phyloP scores from a whole-genome alignment of 2,329 filamentous ascomycete species.

The Tolypocladium nubicola region DNA sequence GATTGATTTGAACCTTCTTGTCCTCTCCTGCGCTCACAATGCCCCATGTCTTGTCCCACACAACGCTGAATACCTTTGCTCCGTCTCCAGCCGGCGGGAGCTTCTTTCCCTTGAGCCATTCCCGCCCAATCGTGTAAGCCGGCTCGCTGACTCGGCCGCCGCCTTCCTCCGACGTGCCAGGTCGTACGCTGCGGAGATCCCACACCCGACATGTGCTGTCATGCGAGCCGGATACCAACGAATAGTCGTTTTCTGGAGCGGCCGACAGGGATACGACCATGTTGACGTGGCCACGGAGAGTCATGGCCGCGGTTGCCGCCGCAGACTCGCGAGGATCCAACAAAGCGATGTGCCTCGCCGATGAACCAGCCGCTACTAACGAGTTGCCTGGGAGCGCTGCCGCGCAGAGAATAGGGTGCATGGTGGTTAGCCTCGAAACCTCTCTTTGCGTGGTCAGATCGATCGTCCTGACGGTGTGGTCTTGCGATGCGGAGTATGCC shows the following conservation, averaged over 20 bases:
- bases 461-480: slow-evolving; percentile 84
- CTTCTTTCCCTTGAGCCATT: slow-evolving; percentile 56
- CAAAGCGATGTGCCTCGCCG: slow-evolving; percentile 80
- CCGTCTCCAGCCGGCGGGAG: slow-evolving; percentile 65
- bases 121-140: slow-evolving; percentile 65
- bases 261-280: slow-evolving; percentile 42
- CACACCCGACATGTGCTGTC: slow-evolving; percentile 90
- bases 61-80: slow-evolving; percentile 80
- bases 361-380: slow-evolving; percentile 63
- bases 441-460: slow-evolving; percentile 73
- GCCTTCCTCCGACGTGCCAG: slow-evolving; percentile 47
- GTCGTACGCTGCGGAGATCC: slow-evolving; percentile 70
- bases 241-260: slow-evolving; percentile 59
- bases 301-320: slow-evolving; percentile 71
- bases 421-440: slow-evolving; percentile 74
- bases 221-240: slow-evolving; percentile 81
- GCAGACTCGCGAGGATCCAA: slow-evolving; percentile 79
- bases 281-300: slow-evolving; percentile 83
- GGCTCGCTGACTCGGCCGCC: slow-evolving; percentile 58
- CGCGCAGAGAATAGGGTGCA: slow-evolving; percentile 73
- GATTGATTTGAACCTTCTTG: slow-evolving; percentile 87
- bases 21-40: slow-evolving; percentile 91
- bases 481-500: slow-evolving; percentile 82
- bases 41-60: slow-evolving; percentile 77
- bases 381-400: slow-evolving; percentile 58